Evolutionary conservation across 768 basidiomycete species (phyloP), one percentile per base, ranked within the genome.

Genomic region (Strobilomyces echinocephalus): DNA sequence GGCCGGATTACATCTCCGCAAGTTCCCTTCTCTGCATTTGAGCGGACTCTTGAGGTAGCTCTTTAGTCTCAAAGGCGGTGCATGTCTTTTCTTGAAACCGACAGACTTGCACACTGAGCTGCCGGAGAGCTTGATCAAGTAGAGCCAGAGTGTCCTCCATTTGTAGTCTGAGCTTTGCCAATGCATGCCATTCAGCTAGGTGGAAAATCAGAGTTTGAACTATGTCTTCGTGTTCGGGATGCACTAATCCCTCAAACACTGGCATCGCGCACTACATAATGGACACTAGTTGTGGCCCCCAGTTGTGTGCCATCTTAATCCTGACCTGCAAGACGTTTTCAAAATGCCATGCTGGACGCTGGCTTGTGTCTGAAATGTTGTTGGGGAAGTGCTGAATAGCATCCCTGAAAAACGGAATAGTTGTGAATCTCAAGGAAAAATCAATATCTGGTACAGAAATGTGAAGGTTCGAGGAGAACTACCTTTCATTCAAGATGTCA

Each of bases 191-290:
- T 49, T 63, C 50, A 6, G 46, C 47, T 1, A 60, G 52, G 2
- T 7, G 35, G 47, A 60, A 63, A 0, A 74, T 43, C 0, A 75
- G 52, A 2, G 58, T 55, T 8, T 58, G 49, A 1, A 72, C 46
- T 2, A 59, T 45, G 1, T 21, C 16, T 1, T 74, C 55, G 18
- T 73, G 60, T 0, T 28, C 46, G 8, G 62, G 52, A 4, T 63
- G 65, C 1, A 76, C 57, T 0, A 79, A 63, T 4, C 69, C 73
- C 7, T 77, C 72, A 26, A 76, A 74, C 0, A 62, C 70, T 0
- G 75, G 74, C 3, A 36, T 36, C 14, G 36, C 36, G 15, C 36
- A 36, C 36, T 36, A 35, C 28, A 28, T 28, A 10, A 35, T 35
- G 34, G 5, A 35, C 15, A 10, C 11, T 35, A 35, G 9, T 11